Percentiles rank a stretch among this genome's conserved stretches.
Evolutionary conservation across 306 rosid species (phyloP).

Genomic region (Betula pendula): DNA sequence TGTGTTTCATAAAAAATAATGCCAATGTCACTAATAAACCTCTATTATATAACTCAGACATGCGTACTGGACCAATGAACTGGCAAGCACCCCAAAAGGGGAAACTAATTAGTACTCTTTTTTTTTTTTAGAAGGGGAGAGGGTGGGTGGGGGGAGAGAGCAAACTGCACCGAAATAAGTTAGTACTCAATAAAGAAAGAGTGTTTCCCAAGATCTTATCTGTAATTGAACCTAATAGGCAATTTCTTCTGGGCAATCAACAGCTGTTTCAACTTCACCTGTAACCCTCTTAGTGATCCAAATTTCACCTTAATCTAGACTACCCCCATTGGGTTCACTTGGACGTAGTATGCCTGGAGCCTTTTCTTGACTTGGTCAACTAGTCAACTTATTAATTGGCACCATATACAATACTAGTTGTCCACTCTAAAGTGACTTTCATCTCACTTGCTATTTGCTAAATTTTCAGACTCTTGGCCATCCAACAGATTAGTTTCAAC

Average conservation of each 20-base stretch:
- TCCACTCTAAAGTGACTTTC: conserved; percentile 17
- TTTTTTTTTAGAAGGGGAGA: no score
- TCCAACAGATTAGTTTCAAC: background rate
- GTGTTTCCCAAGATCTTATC: background rate
- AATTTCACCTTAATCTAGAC: conserved; percentile 12
- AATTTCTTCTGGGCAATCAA: no score
- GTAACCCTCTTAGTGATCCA: conserved; percentile 8
- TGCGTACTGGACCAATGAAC: conserved; percentile 1
- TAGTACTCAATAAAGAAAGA: no score
- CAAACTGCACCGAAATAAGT: no score
- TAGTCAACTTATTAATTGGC: conserved; percentile 9
- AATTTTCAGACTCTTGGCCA: background rate
- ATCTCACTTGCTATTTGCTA: conserved; percentile 1
- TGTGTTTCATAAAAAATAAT: conserved; percentile 37
- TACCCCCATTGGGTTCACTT: conserved; percentile 1
- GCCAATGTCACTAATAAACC: background rate
- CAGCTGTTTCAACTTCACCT: background rate
- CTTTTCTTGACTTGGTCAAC: conserved; percentile 16
- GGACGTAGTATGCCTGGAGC: conserved; percentile 5
- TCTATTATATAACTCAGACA: conserved; percentile 15
- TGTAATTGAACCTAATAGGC: no score
- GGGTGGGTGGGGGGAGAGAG: no score
- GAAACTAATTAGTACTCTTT: background rate
- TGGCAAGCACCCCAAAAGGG: conserved; percentile 5
- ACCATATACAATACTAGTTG: conserved; percentile 2